Evolutionary conservation across 495 filamentous ascomycete species (phyloP).

Genomic region (Trichoderma virens): DNA sequence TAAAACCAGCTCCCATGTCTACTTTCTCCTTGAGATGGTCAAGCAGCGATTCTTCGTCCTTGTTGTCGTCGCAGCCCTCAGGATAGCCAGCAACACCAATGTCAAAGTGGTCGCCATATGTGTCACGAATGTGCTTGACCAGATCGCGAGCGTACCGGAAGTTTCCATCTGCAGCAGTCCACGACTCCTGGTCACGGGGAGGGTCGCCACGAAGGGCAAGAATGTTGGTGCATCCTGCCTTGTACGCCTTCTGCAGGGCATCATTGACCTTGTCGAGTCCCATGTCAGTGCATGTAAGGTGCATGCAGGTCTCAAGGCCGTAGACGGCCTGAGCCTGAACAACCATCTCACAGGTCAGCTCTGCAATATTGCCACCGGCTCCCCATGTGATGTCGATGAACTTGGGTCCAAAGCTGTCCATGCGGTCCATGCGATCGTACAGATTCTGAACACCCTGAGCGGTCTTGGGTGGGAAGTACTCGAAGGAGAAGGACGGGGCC

Average conservation of each 20-base stretch:
- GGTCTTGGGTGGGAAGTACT: conserved; percentile 99
- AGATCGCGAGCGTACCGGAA: conserved; percentile 92
- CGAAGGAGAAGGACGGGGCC: conserved; percentile 89
- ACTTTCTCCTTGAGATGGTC: conserved; percentile 97
- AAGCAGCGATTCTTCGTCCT: conserved; percentile 73
- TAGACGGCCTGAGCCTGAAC: conserved; percentile 92
- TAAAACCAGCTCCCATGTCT: conserved; percentile 85
- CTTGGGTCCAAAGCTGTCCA: conserved; percentile 85
- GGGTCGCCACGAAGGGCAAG: conserved; percentile 92
- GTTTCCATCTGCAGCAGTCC: conserved; percentile 75
- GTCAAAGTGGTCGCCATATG: conserved; percentile 92
- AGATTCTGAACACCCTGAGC: conserved; percentile 98
- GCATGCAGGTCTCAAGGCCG: conserved; percentile 98
- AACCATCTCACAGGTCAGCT: conserved; percentile 97
- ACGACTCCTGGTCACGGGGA: conserved; percentile 87
- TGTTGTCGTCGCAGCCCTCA: conserved; percentile 89
- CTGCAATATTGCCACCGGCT: conserved; percentile 81
- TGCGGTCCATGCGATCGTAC: conserved; percentile 98
- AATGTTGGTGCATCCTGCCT: conserved; percentile 96
- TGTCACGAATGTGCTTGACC: conserved; percentile 82
- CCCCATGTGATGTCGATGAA: conserved; percentile 99
- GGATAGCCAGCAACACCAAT: conserved; percentile 98
- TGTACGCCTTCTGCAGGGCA: conserved; percentile 82
- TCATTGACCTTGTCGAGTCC: conserved; percentile 80
- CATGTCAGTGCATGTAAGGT: conserved; percentile 99